These are phyloP conservation scores for Termitomyces titanicus DNA, from an alignment of 768 basidiomycete species.

Conservation along the genomic window DNA sequence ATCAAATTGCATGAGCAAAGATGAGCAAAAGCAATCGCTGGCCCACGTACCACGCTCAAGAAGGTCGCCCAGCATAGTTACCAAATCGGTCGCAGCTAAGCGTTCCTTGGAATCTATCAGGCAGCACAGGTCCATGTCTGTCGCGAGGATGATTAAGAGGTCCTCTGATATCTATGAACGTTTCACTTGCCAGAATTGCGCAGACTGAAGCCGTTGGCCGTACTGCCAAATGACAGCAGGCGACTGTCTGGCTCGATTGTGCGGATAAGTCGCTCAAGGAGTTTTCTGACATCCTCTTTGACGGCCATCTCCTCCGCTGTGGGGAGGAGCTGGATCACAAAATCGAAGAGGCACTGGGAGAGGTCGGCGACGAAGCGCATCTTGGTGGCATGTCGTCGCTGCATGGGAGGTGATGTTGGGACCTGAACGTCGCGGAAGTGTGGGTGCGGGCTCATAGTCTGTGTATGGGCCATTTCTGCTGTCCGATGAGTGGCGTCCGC, in stretches of 20 bases:
- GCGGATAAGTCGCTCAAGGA: conserved; percentile 92
- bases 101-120: conserved; percentile 86
- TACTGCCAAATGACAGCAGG: conserved; percentile 92
- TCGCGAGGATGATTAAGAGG: conserved; percentile 3
- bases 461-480: conserved; percentile 36
- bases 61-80: conserved; percentile 89
- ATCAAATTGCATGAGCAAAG: not conserved
- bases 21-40: conserved; percentile 1
- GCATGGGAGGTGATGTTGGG: conserved; percentile 27
- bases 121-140: conserved; percentile 99
- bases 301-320: conserved; percentile 87
- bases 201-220: conserved; percentile 95
- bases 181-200: conserved; percentile 78
- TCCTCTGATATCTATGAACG: not conserved
- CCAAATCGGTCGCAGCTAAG: conserved; percentile 81
- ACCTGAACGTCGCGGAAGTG: conserved; percentile 32
- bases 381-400: conserved; percentile 40
- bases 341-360: conserved; percentile 89
- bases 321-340: conserved; percentile 88
- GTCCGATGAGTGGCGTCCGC: conserved; percentile 9
- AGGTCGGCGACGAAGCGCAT: conserved; percentile 76
- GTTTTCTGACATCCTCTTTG: conserved; percentile 94
- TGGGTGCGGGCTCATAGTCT: conserved; percentile 36
- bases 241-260: conserved; percentile 92
- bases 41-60: conserved; percentile 79